Base-by-base conservation (phyloP, 2,329 filamentous ascomycete genomes). In the Penicillium rolfsii region DNA sequence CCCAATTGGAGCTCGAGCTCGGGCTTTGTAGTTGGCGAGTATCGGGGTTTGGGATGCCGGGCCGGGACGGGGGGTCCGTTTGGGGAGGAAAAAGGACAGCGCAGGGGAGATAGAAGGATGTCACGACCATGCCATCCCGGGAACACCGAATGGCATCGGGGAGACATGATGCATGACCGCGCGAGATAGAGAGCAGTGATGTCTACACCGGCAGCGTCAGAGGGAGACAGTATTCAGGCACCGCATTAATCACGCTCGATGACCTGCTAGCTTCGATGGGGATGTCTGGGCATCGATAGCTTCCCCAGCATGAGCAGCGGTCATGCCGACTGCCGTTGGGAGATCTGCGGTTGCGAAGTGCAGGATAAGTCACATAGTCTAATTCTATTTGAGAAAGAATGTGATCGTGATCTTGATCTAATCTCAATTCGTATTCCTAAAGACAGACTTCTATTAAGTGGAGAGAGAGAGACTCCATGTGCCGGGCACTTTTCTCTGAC, bases 401-500 rank as follows among this genome's bases (percentile, higher is more conserved):
- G 7, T 16, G 24, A 46, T 7, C 19, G 19, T 22, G 19, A 22
- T 22, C 19, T 22, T 19, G 35, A 36, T 36, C 5, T 4, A 14
- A 19, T 48, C 26, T 30, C 6, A 35, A 35, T 50, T 24, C 22
- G n/a, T 11, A 49, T 49, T 49, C 9, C 2, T 16, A 11, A 11
- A 24, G 54, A 36, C 54, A 33, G 26, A 33, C 30, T 7, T 38
- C 56, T 57, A 54, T 45, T 45, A 58, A 46, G 58, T 22, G 50
- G n/a, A 33, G 22, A 35, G n/a, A 33, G 22, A 35, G 38, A 12
- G 46, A 50, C 49, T 11, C 9, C n/a, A 16, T 24, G n/a, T 43
- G 53, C 28, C 57, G 40, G 52, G 55, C 52, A 53, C 45, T 50
- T 52, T 46, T 62, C 60, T 58, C 35, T 58, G 54, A 59, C 52